Percentiles rank a stretch among this genome's conserved stretches.
Evolutionary conservation across 1,139 yeast genomes (phyloP).

Genomic region (Zhuliangozyma blackwelliae): DNA sequence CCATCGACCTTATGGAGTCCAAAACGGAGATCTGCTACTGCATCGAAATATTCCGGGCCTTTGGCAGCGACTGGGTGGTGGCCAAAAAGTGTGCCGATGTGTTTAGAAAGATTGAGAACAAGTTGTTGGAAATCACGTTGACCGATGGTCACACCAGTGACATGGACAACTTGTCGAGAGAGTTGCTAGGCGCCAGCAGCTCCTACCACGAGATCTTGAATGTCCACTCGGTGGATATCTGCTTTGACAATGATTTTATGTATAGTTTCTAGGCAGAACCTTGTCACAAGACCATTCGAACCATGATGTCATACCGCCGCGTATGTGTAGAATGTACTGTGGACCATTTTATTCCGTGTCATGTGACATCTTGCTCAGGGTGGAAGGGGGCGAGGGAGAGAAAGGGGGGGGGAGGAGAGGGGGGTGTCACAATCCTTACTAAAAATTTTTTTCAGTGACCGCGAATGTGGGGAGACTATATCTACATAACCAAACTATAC

Average conservation of each 20-base stretch:
- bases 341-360: too few relatives aligned
- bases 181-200: conserved; percentile 38
- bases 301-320: too few relatives aligned
- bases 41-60: conserved; percentile 41
- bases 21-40: conserved; percentile 41
- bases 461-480: too few relatives aligned
- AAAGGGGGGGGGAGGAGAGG: too few relatives aligned
- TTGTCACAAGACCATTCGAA: too few relatives aligned
- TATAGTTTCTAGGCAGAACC: conserved; percentile 6
- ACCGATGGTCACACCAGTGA: conserved; percentile 26
- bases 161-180: conserved; percentile 35
- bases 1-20: conserved; percentile 39
- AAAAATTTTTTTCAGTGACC: too few relatives aligned
- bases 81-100: conserved; percentile 42
- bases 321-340: too few relatives aligned
- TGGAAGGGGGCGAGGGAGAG: too few relatives aligned
- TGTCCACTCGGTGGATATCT: conserved; percentile 37
- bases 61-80: conserved; percentile 43
- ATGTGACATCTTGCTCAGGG: too few relatives aligned
- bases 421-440: too few relatives aligned
- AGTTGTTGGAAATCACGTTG: conserved; percentile 35
- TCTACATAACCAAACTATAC: too few relatives aligned
- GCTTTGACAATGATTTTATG: conserved; percentile 13
- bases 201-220: conserved; percentile 42
- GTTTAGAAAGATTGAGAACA: conserved; percentile 35